phyloP scores from a whole-genome alignment of 1,139 yeast species.

The Candida sojae region DNA sequence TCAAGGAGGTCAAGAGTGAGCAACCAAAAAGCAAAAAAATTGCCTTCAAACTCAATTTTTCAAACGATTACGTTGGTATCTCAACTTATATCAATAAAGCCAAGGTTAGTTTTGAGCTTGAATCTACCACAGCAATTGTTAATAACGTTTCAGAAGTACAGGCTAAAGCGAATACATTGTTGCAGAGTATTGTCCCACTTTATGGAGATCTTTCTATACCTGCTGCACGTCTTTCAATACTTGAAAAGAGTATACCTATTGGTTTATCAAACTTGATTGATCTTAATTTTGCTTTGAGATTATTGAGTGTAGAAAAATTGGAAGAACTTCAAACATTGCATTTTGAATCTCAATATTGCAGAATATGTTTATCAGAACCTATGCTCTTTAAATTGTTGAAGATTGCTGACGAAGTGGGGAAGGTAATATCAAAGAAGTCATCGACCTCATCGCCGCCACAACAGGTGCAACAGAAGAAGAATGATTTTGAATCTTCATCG shows the following conservation, averaged over 20 bases:
- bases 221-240: constrained; percentile 38
- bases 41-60: constrained; percentile 28
- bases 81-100: constrained; percentile 34
- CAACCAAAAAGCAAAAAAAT: constrained; percentile 6
- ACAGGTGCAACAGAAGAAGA: neutral
- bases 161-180: neutral
- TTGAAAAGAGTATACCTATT: constrained; percentile 37
- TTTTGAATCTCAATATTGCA: constrained; percentile 56
- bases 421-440: constrained; percentile 4
- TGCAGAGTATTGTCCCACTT: constrained; percentile 21
- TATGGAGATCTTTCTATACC: constrained; percentile 45
- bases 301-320: constrained; percentile 28
- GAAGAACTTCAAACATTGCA: constrained; percentile 46
- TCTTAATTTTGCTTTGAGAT: constrained; percentile 36
- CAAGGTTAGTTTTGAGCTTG: constrained; percentile 36
- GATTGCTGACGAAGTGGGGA: constrained; percentile 19
- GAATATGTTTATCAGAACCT: constrained; percentile 58
- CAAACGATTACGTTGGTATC: constrained; percentile 40
- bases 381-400: constrained; percentile 42
- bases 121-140: constrained; percentile 22
- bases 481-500: neutral
- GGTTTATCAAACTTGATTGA: constrained; percentile 51
- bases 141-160: constrained; percentile 21
- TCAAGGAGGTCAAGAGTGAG: neutral
- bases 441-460: neutral